Evolutionary conservation across 148 eudicot species (phyloP), one percentile per base, ranked within the genome.

Genomic region (Vaccinium vitisidaea): DNA sequence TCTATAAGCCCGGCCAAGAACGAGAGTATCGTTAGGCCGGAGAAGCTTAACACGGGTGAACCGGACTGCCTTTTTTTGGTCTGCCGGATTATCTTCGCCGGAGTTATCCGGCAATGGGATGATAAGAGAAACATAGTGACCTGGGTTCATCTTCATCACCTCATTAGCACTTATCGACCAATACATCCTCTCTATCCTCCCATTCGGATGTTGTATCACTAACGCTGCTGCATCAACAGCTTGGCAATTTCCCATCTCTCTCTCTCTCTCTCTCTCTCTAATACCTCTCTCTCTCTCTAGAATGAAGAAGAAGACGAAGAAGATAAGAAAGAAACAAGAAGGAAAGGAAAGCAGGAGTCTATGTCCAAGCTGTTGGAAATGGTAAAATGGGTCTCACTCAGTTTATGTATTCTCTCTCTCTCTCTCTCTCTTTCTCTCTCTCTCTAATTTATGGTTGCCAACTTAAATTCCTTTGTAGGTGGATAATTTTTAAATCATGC

Each of bases 221-320:
- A 95, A 89, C 76, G 98, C 98, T 85, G 98, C 98, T 73, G 96
- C 96, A 91, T 97, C 99, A n/a, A 97, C 89, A 56, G 99, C 98
- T 69, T 97, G 99, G 81, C 99, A 97, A 87, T 97, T 97, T 25
- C 99, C 99, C 99, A 97, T 95, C 69, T 91, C 82, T 83, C 67
- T 78, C 83, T 87, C 77, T 85, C 65, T 53, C 8, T 54, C 52
- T 18, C 53, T 74, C 21, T 93, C 52, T 49, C n/a, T n/a, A n/a
- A n/a, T n/a, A n/a, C n/a, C n/a, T n/a, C n/a, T 1, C 48, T 76
- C 50, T 86, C 59, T 86, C 77, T 49, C 79, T 63, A 55, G 23
- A 7, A 70, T 6, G 65, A 54, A 76, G n/a, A 43, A 52, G 48
- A 46, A 15, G 16, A 52, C 53, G 48, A 21, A 36, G 81, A 14